A percentile compares a stretch with the other conserved stretches of the same genome.
These are phyloP conservation scores for Mycena chlorophos DNA, from an alignment of 768 basidiomycete species.

Conservation along the genomic window DNA sequence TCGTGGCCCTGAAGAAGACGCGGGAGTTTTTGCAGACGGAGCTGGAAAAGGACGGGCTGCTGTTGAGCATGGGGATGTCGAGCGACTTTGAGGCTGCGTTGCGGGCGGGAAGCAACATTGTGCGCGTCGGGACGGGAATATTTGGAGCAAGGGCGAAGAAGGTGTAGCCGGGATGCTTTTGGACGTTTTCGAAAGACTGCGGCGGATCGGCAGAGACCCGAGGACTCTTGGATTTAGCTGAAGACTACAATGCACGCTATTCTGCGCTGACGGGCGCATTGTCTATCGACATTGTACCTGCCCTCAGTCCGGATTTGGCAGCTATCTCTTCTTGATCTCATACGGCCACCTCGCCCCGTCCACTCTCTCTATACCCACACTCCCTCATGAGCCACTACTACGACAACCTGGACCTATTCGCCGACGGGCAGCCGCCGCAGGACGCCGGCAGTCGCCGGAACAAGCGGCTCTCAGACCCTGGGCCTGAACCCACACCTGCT, in stretches of 20 bases:
- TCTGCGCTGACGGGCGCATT: too few species aligned
- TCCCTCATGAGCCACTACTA: slow-evolving; percentile 1
- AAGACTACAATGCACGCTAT: too few species aligned
- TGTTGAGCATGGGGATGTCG: slow-evolving; percentile 82
- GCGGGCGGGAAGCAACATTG: slow-evolving; percentile 79
- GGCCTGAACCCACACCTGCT: neutral
- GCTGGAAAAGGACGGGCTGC: slow-evolving; percentile 38
- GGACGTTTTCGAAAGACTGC: too few species aligned
- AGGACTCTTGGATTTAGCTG: too few species aligned
- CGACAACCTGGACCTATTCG: neutral
- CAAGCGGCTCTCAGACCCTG: slow-evolving; percentile 18
- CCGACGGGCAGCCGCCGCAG: neutral
- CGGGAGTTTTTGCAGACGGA: slow-evolving; percentile 49
- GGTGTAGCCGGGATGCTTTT: slow-evolving; percentile 13
- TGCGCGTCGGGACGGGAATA: slow-evolving; percentile 88
- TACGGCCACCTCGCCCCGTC: neutral
- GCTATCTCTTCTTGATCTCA: neutral
- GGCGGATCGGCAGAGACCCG: too few species aligned
- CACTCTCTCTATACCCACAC: neutral
- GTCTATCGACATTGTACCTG: too few species aligned
- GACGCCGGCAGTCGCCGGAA: neutral
- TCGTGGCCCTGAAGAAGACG: slow-evolving; percentile 65
- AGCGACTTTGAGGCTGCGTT: slow-evolving; percentile 80
- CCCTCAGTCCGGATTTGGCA: too few species aligned
- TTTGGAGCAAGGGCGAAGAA: slow-evolving; percentile 76